Base-by-base conservation (phyloP, 1,284 basidiomycete species). In the Somion occarium region DNA sequence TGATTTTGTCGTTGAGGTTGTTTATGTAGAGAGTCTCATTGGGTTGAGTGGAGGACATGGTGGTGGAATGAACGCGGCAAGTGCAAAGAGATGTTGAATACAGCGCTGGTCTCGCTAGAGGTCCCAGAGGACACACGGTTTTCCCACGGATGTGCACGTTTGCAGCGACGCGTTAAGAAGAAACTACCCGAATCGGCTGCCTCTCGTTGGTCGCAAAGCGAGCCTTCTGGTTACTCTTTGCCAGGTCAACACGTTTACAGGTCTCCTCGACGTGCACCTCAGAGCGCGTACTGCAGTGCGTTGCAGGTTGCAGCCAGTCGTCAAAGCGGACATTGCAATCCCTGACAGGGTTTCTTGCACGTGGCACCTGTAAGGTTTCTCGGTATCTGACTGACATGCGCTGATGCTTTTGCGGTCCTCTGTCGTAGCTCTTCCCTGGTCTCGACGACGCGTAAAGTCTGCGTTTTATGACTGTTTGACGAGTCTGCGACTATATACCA, bases 21-120 rank as follows among this genome's bases (percentile, higher is more conserved):
- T 93, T 92, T 69, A 99, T 74, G 72, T 97, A 98, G 59, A 99
- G 81, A 48, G 95, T 92, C 44, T 86, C 80, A 65, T 89, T 93
- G 25, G 93, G 95, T 66, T 86, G 83, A 50, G 59, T 54, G 53
- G 61, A 62, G 43, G 65, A 60, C 65, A 67, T 65, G 52, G 51
- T 56, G 26, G 52, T 24, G n/a, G 9, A 44, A 37, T 11, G 46
- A 44, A n/a, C n/a, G n/a, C n/a, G 50, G 26, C 27, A 38, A 30
- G 41, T 38, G 42, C 48, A 38, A 19, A 5, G 22, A 30, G 26
- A 11, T 34, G 30, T 4, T 12, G 34, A 37, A 37, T 37, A 37
- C 11, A 9, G n/a, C n/a, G 11, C 11, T 9, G 39, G 39, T 41
- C 20, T 18, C 39, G 39, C 7, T 7, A 5, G 20, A 41, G 13